These are phyloP conservation scores for Cordyceps sp. DNA, from an alignment of 2,329 filamentous ascomycete species.

Conservation along the genomic window DNA sequence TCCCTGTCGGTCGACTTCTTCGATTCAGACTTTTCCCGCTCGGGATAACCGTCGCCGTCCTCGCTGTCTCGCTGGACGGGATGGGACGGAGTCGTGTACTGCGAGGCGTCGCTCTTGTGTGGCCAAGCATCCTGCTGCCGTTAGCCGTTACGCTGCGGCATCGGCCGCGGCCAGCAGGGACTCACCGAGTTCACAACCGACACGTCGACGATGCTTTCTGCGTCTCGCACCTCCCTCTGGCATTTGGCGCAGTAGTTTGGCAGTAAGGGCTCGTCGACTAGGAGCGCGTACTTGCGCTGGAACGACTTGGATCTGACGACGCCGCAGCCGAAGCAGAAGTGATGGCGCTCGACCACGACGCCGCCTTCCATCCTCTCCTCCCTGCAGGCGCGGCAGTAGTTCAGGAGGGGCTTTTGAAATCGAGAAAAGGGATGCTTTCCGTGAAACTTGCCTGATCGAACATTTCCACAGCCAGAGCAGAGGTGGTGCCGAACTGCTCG, in stretches of 20 bases:
- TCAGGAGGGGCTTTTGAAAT: conserved; percentile 11
- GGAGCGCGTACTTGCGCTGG: conserved; percentile 7
- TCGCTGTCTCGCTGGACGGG: no score
- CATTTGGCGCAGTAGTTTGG: conserved; percentile 18
- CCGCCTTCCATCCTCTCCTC: conserved; percentile 8
- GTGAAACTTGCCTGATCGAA: conserved; percentile 19
- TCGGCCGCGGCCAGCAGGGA: neutral
- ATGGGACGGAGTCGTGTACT: neutral
- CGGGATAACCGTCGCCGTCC: no score
- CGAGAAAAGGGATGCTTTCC: conserved; percentile 12
- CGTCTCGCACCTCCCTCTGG: conserved; percentile 7
- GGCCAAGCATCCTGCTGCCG: no score
- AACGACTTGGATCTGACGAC: conserved; percentile 10
- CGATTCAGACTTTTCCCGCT: no score
- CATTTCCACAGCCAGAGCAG: conserved; percentile 18
- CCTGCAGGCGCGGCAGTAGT: conserved; percentile 19
- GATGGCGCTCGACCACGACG: conserved; percentile 8
- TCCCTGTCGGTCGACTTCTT: neutral
- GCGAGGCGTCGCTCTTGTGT: no score
- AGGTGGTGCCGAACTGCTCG: conserved; percentile 12
- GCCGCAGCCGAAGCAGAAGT: conserved; percentile 23
- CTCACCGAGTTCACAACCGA: conserved; percentile 12
- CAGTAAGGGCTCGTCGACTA: conserved; percentile 10
- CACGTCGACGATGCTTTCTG: conserved; percentile 9
- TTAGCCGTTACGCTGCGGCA: no score